Conservation (phyloP, 2,329 filamentous ascomycete species). For the Dactylellina sp. region DNA sequence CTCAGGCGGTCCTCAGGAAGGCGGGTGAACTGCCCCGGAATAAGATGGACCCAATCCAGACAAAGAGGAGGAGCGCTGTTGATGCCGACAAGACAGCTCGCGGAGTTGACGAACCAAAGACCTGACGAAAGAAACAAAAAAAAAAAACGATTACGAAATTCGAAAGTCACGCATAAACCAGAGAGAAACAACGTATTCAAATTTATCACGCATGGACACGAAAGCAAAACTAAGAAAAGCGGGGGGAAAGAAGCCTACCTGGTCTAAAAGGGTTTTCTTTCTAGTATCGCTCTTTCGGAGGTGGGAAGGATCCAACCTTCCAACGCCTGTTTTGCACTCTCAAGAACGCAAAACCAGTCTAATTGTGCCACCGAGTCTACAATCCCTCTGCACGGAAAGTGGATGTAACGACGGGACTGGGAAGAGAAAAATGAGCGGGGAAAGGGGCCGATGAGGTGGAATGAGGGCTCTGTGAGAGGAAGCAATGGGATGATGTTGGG, state of each 20-base stretch:
- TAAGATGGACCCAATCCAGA: constrained; percentile 22
- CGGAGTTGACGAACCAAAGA: constrained; percentile 11
- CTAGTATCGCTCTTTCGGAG: constrained; percentile 18
- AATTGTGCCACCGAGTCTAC: constrained; percentile 8
- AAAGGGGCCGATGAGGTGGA: constrained; percentile 14
- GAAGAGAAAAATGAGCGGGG: constrained; percentile 4
- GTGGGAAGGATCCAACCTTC: constrained; percentile 50
- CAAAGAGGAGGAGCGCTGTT: constrained; percentile 33
- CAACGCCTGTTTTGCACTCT: constrained; percentile 4
- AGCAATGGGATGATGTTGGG: constrained; percentile 55
- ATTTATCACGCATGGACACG: constrained; percentile 43
- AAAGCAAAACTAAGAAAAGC: constrained; percentile 22
- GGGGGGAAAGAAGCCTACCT: constrained; percentile 32
- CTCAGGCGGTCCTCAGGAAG: constrained; percentile 54
- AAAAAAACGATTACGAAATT: constrained; percentile 45
- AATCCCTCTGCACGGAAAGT: constrained; percentile 1
- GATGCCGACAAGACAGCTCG: constrained; percentile 13
- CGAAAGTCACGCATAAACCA: constrained; percentile 53
- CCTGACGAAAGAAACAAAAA: constrained; percentile 9
- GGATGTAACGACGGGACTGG: constrained; percentile 37
- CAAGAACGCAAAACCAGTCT: constrained; percentile 18
- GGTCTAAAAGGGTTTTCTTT: constrained; percentile 12
- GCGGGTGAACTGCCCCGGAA: constrained; percentile 16
- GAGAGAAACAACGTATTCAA: constrained; percentile 32
- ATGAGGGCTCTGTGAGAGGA: constrained; percentile 27